Conservation (phyloP, 1,284 basidiomycete genomes). For the Ustilago sp. region DNA sequence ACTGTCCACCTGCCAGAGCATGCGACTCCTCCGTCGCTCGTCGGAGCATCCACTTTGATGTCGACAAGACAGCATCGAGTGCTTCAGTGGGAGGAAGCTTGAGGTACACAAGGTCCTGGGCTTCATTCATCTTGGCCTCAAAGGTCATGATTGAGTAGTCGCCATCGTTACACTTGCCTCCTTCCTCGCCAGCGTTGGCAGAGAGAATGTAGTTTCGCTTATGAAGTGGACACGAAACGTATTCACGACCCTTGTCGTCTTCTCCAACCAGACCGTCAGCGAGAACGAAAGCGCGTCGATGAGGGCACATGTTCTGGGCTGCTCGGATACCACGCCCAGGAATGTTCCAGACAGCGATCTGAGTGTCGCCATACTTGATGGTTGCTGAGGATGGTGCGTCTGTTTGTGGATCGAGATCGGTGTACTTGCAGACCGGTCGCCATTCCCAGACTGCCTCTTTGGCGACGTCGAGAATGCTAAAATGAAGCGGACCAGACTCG, state of each 20-base stretch:
- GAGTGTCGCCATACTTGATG: slow-evolving; percentile 79
- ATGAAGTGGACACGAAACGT: slow-evolving; percentile 75
- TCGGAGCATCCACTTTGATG: slow-evolving; percentile 75
- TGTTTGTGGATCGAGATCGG: slow-evolving; percentile 74
- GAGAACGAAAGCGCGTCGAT: slow-evolving; percentile 79
- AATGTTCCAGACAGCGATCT: slow-evolving; percentile 78
- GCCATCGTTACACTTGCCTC: slow-evolving; percentile 76
- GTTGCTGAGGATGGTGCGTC: slow-evolving; percentile 74
- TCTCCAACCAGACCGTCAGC: slow-evolving; percentile 75
- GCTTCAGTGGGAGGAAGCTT: slow-evolving; percentile 75
- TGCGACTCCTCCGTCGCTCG: slow-evolving; percentile 62
- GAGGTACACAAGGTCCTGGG: slow-evolving; percentile 72
- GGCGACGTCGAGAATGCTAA: slow-evolving; percentile 71
- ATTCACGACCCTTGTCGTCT: slow-evolving; percentile 58
- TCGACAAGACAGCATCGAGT: slow-evolving; percentile 78
- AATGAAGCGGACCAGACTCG: slow-evolving; percentile 73
- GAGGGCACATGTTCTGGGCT: slow-evolving; percentile 78
- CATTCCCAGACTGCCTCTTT: slow-evolving; percentile 76
- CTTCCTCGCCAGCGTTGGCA: slow-evolving; percentile 70
- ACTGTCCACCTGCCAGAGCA: slow-evolving; percentile 45
- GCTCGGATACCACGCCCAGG: slow-evolving; percentile 76
- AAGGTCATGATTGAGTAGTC: slow-evolving; percentile 78
- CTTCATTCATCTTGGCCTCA: slow-evolving; percentile 74
- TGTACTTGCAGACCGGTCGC: slow-evolving; percentile 73
- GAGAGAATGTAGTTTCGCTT: slow-evolving; percentile 78